Conservation (phyloP, 108 stramenopile genomes). For the Discostella pseudostelligera region DNA sequence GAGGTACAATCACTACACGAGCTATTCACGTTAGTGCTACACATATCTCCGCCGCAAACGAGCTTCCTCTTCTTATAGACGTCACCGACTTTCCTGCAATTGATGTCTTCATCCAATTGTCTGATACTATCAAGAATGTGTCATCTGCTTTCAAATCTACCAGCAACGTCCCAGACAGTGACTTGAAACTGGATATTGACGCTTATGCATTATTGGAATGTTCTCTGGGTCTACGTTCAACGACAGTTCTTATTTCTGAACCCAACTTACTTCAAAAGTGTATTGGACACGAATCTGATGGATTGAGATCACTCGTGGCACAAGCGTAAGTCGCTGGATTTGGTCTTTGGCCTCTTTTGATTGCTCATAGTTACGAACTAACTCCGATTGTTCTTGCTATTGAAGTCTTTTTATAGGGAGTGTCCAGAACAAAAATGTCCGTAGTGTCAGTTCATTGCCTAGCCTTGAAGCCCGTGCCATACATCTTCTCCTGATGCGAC, state of each 20-base stretch:
- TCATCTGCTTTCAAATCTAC: constrained; percentile 5
- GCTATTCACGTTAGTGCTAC: constrained; percentile 63
- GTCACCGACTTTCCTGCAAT: constrained; percentile 23
- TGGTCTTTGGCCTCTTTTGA: not conserved
- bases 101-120: constrained; percentile 13
- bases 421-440: not conserved
- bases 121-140: constrained; percentile 14
- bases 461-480: constrained; percentile 29
- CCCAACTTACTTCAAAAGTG: constrained; percentile 13
- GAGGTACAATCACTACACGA: constrained; percentile 51
- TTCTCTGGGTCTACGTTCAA: constrained; percentile 36
- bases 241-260: constrained; percentile 31
- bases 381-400: not conserved
- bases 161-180: not conserved
- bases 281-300: constrained; percentile 6
- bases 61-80: constrained; percentile 57
- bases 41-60: constrained; percentile 62
- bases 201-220: constrained; percentile 17
- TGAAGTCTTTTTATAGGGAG: constrained; percentile 5
- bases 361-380: not conserved
- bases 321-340: constrained; percentile 8
- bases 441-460: constrained; percentile 28
- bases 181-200: not conserved
- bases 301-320: constrained; percentile 21
- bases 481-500: constrained; percentile 33